Evolutionary conservation across 352 stramenopile species (phyloP), one percentile per base, ranked within the genome.

Genomic region (Pythium aquatile): DNA sequence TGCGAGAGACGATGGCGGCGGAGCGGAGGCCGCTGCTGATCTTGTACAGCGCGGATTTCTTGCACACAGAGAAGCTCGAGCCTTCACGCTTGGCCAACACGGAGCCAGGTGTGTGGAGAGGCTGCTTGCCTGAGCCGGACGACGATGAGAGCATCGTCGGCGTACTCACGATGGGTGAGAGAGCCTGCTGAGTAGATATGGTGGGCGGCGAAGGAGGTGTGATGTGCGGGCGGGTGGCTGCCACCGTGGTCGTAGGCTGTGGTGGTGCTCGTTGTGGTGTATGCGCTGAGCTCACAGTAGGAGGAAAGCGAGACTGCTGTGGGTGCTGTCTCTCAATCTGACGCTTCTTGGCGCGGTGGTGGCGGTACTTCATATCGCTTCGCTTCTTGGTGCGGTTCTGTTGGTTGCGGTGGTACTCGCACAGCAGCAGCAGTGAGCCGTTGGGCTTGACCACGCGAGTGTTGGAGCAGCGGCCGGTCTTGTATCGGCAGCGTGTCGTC

Each of bases 341-440:
- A 35, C 83, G 81, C 58, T 90, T 89, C 61, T 77, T 78, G 46
- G 79, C 76, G 16, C 83, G 83, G 54, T 90, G 65, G 30, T 87
- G 76, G 16, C 84, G 75, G 69, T 88, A 90, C 63, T 93, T 91
- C 65, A 89, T 82, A 62, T 94, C 85, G 57, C 83, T 93, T 8
- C 83, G 82, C 66, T 93, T 93, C 73, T 94, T 94, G 28, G 85
- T 93, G n/a, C 85, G 76, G 55, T 95, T 95, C 64, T 93, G 84
- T 63, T 93, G 85, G 59, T 76, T 77, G 40, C 86, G 84, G 48
- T 95, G 86, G 65, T 87, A 83, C 63, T 95, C 83, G 52, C 86
- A 95, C 17, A 95, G 80, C 54, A 92, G 68, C 13, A 93, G 72
- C 4, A 86, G 70, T 26, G 75, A 84, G 33, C 86, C 84, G 55